A percentile compares a stretch with the other conserved stretches of the same genome.
Evolutionary conservation across 73 alveolate species (phyloP).

Genomic region (Tetrahymena borealis): DNA sequence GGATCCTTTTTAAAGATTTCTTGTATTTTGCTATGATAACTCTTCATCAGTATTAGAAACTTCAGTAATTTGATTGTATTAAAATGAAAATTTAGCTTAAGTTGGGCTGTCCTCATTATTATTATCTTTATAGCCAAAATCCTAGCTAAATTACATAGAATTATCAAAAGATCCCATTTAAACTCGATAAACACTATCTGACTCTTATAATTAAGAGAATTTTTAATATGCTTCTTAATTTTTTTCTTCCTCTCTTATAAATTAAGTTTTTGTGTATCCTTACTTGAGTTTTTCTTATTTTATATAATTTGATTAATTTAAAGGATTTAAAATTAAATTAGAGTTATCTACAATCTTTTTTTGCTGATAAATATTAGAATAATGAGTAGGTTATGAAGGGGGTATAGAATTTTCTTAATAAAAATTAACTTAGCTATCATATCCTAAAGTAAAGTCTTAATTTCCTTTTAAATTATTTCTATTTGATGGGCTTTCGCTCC

Average conservation of each 20-base stretch:
- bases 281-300: background rate
- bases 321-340: background rate
- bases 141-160: background rate
- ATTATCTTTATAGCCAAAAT: background rate
- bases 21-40: background rate
- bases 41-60: background rate
- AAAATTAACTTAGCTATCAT: background rate
- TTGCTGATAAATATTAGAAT: background rate
- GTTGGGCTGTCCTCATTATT: background rate
- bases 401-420: background rate
- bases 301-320: background rate
- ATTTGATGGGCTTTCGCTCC: background rate
- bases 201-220: background rate
- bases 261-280: background rate
- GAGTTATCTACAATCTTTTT: background rate
- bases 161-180: background rate
- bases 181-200: background rate
- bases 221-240: background rate
- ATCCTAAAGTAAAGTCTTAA: background rate
- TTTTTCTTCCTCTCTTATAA: background rate
- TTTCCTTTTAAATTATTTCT: background rate
- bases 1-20: background rate
- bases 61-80: background rate
- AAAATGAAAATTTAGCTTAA: background rate
- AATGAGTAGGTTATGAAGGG: background rate